Evolutionary conservation across 805 yeast species (phyloP).

Genomic region (Priceomyces fermenticarens): DNA sequence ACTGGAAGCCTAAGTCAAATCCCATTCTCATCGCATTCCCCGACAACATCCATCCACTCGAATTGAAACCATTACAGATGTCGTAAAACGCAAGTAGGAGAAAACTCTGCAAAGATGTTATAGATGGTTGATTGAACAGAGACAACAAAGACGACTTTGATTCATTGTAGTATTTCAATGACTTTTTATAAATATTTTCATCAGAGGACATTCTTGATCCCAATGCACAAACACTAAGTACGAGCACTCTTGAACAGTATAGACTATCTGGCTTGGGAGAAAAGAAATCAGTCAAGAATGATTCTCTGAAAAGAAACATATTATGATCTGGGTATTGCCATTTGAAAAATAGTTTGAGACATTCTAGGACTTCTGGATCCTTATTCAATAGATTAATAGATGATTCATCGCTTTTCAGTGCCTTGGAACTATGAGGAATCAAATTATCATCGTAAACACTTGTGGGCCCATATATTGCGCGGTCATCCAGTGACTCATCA

Average conservation of each 20-base stretch:
- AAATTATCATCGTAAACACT: slow-evolving; percentile 39
- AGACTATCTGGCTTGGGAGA: slow-evolving; percentile 49
- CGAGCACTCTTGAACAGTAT: slow-evolving; percentile 54
- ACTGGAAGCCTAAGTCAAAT: slow-evolving; percentile 60
- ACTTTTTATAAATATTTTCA: slow-evolving; percentile 37
- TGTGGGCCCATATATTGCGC: slow-evolving; percentile 44
- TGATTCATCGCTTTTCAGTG: slow-evolving; percentile 11
- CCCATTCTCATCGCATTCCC: slow-evolving; percentile 67
- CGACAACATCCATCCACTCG: slow-evolving; percentile 60
- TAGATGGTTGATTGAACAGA: slow-evolving; percentile 43
- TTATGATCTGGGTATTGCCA: slow-evolving; percentile 67
- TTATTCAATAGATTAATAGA: slow-evolving; percentile 27
- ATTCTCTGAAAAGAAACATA: slow-evolving; percentile 61
- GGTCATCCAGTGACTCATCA: slow-evolving; percentile 20
- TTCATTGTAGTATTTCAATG: slow-evolving; percentile 44
- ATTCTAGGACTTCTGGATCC: slow-evolving; percentile 33
- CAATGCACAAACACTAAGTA: slow-evolving; percentile 56
- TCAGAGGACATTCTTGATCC: slow-evolving; percentile 52
- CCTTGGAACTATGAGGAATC: slow-evolving; percentile 14
- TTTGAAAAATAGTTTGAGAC: slow-evolving; percentile 48
- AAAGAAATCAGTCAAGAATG: slow-evolving; percentile 58
- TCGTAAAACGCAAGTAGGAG: slow-evolving; percentile 60
- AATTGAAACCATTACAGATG: slow-evolving; percentile 55
- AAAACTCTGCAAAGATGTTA: slow-evolving; percentile 57
- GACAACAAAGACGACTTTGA: slow-evolving; percentile 43